Percentiles rank a stretch among this genome's conserved stretches.
phyloP scores from a whole-genome alignment of 106 monocot genomes.

The Acorus gramineus region DNA sequence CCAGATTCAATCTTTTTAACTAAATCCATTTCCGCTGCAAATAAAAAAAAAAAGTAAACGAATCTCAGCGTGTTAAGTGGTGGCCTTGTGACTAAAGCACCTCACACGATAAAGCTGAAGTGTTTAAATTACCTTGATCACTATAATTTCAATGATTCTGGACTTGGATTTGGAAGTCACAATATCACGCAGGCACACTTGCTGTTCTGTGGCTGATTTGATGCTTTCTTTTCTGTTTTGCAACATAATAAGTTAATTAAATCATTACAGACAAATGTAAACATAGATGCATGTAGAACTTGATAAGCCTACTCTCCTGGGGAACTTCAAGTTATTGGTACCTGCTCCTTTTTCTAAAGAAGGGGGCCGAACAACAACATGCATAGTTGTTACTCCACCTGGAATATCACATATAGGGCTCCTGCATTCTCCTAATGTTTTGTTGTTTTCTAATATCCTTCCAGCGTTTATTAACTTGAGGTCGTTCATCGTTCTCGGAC shows the following conservation, averaged over 20 bases:
- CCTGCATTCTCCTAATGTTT: constrained; percentile 44
- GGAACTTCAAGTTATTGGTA: constrained; percentile 1
- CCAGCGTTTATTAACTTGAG: constrained; percentile 65
- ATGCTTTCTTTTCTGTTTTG: constrained; percentile 27
- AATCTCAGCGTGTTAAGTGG: no score
- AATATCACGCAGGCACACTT: constrained; percentile 39
- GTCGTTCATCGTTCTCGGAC: constrained; percentile 47
- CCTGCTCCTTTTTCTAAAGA: constrained; percentile 37
- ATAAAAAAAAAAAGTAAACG: no score
- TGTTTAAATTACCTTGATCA: no score
- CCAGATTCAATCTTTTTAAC: no score
- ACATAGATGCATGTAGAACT: no score
- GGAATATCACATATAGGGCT: constrained; percentile 35
- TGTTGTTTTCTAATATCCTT: constrained; percentile 46
- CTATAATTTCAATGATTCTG: no score
- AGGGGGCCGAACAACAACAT: constrained; percentile 48
- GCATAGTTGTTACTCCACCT: constrained; percentile 46
- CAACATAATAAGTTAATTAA: background rate
- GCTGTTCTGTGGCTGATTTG: constrained; percentile 11
- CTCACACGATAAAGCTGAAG: no score
- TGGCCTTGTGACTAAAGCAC: no score
- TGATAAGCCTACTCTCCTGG: no score
- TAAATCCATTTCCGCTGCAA: no score
- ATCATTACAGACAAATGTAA: background rate
- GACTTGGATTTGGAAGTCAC: constrained; percentile 4